These are phyloP conservation scores for Yarrowia sp. DNA, from an alignment of 805 yeast species.

Conservation along the genomic window DNA sequence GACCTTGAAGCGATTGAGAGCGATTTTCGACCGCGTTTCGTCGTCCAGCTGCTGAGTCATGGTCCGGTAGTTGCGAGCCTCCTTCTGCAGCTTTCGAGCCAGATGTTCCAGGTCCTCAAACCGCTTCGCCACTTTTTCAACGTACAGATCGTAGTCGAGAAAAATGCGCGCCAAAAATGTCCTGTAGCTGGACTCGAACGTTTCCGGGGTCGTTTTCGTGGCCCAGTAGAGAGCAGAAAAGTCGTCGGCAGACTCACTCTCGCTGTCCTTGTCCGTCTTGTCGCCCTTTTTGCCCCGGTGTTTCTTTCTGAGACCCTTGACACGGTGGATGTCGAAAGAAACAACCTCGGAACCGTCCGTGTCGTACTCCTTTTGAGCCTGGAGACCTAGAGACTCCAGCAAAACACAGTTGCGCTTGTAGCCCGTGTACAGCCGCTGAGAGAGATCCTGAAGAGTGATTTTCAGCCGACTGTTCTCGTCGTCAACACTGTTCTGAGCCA, in stretches of 20 bases:
- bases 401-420: slow-evolving; percentile 58
- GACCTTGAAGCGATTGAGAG: slow-evolving; percentile 68
- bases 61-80: slow-evolving; percentile 60
- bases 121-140: slow-evolving; percentile 66
- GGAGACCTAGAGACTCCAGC: slow-evolving; percentile 75
- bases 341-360: slow-evolving; percentile 53
- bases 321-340: slow-evolving; percentile 62
- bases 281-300: slow-evolving; percentile 22
- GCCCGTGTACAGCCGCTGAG: slow-evolving; percentile 51
- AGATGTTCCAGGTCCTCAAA: slow-evolving; percentile 88
- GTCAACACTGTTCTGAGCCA: slow-evolving; percentile 46
- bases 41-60: slow-evolving; percentile 45
- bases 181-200: slow-evolving; percentile 40
- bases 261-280: slow-evolving; percentile 16
- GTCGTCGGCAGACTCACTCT: slow-evolving; percentile 33
- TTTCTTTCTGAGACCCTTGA: slow-evolving; percentile 61
- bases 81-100: slow-evolving; percentile 84
- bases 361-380: slow-evolving; percentile 46
- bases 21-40: slow-evolving; percentile 60
- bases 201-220: slow-evolving; percentile 45
- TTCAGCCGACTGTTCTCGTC: slow-evolving; percentile 41
- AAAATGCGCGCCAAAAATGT: slow-evolving; percentile 48
- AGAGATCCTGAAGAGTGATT: slow-evolving; percentile 52
- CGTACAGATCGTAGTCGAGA: slow-evolving; percentile 52
- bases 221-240: slow-evolving; percentile 57